These are phyloP conservation scores for Blastocystis sp. DNA, from an alignment of 352 stramenopile genomes.

Conservation along the genomic window DNA sequence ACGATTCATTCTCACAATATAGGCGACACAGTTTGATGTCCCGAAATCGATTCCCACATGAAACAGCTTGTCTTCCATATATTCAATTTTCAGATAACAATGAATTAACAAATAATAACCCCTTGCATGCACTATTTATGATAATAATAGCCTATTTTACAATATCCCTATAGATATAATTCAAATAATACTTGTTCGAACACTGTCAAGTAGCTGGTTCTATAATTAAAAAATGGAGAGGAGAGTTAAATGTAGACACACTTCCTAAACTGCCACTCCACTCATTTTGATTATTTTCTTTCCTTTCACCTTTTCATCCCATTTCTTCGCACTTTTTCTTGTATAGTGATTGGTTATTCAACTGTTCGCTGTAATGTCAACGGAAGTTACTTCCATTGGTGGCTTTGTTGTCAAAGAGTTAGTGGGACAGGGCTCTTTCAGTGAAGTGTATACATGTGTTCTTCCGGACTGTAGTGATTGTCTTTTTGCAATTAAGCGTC, in stretches of 20 bases:
- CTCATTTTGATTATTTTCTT: neutral
- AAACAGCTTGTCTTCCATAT: neutral
- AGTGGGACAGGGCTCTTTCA: slow-evolving; percentile 29
- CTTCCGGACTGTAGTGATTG: neutral
- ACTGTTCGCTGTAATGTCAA: neutral
- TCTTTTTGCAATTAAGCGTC: slow-evolving; percentile 36
- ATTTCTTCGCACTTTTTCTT: neutral
- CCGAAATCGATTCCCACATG: slow-evolving; percentile 68
- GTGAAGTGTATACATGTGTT: slow-evolving; percentile 39
- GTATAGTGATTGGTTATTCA: neutral
- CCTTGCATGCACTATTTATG: neutral
- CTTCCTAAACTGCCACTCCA: too few species aligned
- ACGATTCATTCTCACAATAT: slow-evolving; percentile 84
- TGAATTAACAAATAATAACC: neutral
- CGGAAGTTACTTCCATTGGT: slow-evolving; percentile 19
- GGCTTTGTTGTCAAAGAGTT: slow-evolving; percentile 38
- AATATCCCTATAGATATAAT: too few species aligned
- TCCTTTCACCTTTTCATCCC: neutral
- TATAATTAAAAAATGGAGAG: too few species aligned
- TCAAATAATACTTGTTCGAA: too few species aligned
- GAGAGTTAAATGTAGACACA: too few species aligned
- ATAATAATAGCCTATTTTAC: neutral
- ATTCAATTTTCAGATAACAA: neutral
- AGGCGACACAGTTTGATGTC: slow-evolving; percentile 68
- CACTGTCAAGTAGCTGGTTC: too few species aligned